Evolutionary conservation across 2,329 filamentous ascomycete genomes (phyloP), one percentile per base, ranked within the genome.

Genomic region (Phaeosphaeria sp.): DNA sequence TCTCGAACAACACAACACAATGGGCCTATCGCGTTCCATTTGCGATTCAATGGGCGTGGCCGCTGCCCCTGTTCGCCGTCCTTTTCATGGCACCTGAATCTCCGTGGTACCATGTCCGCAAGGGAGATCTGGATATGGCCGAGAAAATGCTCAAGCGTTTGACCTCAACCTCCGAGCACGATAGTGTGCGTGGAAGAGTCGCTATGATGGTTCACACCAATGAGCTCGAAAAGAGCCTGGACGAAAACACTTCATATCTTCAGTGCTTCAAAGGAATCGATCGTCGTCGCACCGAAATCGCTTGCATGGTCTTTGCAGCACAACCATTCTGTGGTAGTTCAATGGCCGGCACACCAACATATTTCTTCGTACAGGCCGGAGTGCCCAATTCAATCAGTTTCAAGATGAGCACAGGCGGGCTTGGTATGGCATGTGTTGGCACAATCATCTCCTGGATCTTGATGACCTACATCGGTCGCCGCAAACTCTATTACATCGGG

Each of bases 121-220:
- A 81, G 60, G 87, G 85, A 27, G 82, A 81, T 36, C 76, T 84
- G 40, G 83, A 86, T 3, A 84, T 89, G 18, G 89, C 89, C 21
- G 89, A 89, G 24, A 49, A 55, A 30, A 49, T 39, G 18, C 15
- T 63, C 4, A 36, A 18, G 9, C 55, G 54, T 2, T 48, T 62
- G 8, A 25, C 27, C 13, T 47, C 42, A 13, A 27, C 48, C 18
- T 48, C 30, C 33, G 48, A 46, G 27, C 40, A 48, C 33, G 48
- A 55, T 52, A 18, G 53, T 42, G 24, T 44, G 18, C 39, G 55
- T 44, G 51, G 64, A 15, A 93, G 90, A 0, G 82, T 96, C 53
- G 58, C 65, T 11, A 93, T 96, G 91, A 96, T 96, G 89, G 86
- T 91, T 1, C 91, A 93, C 69, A 96, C 92, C 0, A 92, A 90